Base-by-base conservation (phyloP, 495 filamentous ascomycete species). In the Ascobolus immersus region DNA sequence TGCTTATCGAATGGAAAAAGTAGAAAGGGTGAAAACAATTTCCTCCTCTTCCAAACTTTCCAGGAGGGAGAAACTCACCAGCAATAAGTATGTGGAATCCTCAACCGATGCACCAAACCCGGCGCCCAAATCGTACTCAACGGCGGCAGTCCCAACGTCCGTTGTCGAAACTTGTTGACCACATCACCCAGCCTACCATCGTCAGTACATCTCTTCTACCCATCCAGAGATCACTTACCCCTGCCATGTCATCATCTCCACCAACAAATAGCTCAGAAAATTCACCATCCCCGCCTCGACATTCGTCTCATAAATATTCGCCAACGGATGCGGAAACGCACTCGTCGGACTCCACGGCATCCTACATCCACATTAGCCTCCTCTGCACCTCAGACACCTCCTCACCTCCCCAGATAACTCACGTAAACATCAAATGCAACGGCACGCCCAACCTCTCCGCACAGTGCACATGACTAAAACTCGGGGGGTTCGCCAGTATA, bases 251-350 rank as follows among this genome's bases (percentile, higher is more conserved):
- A 72, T 65, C 64, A 68, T 65, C 42, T 73, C 69, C 10, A 73
- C 71, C 22, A 78, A 53, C 1, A 72, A 65, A 44, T 78, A 80
- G 7, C 63, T 66, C 33, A 78, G 66, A 40, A 77, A 76, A 53
- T 79, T 80, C 4, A 69, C 65, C 37, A 69, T 70, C 32, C 54
- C 59, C 5, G 59, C 54, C 35, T 69, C 63, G 2, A 69, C 59
- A 42, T 73, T 71, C 10, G 57, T 59, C 23, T 58, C 63, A 34
- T 66, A 64, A 29, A 77, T 65, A 40, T 68, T 76, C 21, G 73
- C 73, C 18, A 79, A 52, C 3, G 73, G 73, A 41, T 79, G 73
- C 1, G 73, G 71, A 39, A 78, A 77, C 4, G 64, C 60, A 35
- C 62, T 61, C 0, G 73, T 78, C 0, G 69, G 65, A 6, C 63